Evolutionary conservation across 371 early-diverging fungal species (phyloP).

Genomic region (Mucor ambiguus): DNA sequence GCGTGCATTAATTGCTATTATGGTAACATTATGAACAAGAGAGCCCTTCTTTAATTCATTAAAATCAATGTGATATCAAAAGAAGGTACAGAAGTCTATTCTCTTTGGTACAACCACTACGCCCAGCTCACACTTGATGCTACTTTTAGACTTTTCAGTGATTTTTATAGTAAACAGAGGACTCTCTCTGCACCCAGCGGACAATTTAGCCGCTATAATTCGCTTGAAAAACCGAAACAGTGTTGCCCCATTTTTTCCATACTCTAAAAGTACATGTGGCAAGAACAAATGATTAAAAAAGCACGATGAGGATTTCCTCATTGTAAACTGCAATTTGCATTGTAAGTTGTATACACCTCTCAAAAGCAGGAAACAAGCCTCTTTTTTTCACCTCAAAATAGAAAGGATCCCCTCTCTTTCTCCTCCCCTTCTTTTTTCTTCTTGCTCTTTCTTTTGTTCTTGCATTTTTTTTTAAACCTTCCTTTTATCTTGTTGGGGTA

Average conservation of each 20-base stretch:
- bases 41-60: neutral
- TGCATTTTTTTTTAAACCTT: too few relatives aligned
- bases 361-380: neutral
- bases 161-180: neutral
- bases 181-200: neutral
- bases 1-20: neutral
- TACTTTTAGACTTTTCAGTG: neutral
- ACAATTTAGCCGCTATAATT: neutral
- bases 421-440: conserved; percentile 4
- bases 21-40: neutral
- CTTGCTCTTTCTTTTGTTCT: conserved; percentile 4
- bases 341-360: neutral
- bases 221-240: neutral
- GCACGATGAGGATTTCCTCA: conserved; percentile 2
- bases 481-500: too few relatives aligned
- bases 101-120: neutral
- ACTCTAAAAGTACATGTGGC: neutral
- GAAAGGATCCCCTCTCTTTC: neutral
- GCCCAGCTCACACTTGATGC: neutral
- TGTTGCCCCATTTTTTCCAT: neutral
- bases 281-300: conserved; percentile 3
- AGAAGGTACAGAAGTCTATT: neutral
- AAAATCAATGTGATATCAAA: neutral
- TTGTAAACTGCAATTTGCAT: neutral
- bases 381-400: neutral